A percentile compares a stretch with the other conserved stretches of the same genome.
phyloP scores from a whole-genome alignment of 192 early-diverging fungal species.

The Podochytrium sp. region DNA sequence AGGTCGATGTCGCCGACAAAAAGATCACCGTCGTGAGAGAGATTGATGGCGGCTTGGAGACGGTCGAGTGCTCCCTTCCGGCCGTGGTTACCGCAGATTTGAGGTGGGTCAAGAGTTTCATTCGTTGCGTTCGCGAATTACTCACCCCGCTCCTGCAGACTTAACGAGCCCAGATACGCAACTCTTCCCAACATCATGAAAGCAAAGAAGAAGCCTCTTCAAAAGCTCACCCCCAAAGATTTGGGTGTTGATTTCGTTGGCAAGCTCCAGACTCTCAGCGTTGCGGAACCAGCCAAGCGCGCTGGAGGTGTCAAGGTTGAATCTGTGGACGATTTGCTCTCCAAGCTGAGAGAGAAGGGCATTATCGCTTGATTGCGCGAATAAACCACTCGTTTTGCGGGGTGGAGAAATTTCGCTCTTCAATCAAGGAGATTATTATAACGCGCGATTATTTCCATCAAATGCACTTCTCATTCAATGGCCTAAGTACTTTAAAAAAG shows the following conservation, averaged over 20 bases:
- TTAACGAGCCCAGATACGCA: constrained; percentile 96
- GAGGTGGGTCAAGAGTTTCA: constrained; percentile 54
- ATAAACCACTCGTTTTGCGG: neutral
- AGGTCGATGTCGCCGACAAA: constrained; percentile 76
- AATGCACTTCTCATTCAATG: neutral
- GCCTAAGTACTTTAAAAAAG: neutral
- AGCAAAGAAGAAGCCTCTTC: constrained; percentile 97
- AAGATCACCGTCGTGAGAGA: constrained; percentile 88
- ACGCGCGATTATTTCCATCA: neutral
- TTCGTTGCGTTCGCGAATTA: neutral
- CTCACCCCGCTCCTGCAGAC: constrained; percentile 43
- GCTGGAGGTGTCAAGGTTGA: constrained; percentile 89
- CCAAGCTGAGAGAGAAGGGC: constrained; percentile 32
- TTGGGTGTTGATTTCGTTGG: constrained; percentile 85
- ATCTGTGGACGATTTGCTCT: constrained; percentile 79
- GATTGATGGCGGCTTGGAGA: constrained; percentile 97
- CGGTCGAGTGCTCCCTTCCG: constrained; percentile 80
- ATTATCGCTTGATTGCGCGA: neutral
- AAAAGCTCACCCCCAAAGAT: constrained; percentile 74
- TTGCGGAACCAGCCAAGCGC: constrained; percentile 91
- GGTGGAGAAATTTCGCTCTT: neutral
- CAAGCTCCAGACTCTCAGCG: constrained; percentile 84
- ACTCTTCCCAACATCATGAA: constrained; percentile 98
- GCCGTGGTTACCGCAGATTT: constrained; percentile 95
- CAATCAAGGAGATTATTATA: neutral